Base-by-base conservation (phyloP, 2,329 filamentous ascomycete genomes). In the Paracamarosporium sp. region DNA sequence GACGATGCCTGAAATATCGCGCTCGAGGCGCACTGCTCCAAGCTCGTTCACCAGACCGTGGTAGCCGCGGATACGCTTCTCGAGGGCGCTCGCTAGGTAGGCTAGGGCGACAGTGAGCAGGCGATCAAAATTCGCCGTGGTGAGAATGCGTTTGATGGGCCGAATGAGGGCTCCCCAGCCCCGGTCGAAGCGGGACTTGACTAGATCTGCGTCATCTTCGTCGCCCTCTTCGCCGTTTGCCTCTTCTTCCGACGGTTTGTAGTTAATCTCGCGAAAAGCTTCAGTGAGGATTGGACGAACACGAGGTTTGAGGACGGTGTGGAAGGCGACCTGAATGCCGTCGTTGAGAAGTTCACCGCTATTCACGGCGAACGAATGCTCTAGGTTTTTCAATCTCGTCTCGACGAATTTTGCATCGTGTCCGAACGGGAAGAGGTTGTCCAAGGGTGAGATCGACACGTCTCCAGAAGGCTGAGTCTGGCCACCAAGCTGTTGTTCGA, bases 211-310 rank as follows among this genome's bases (percentile, higher is more conserved):
- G 17, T 77, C 72, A n/a, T 78, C 76, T 50, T 86, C 79, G 8
- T 82, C 79, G 8, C 77, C 79, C 3, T 80, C 78, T 9, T 80
- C 74, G 24, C 78, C 83, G 31, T 73, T 65, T 11, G 61, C 58
- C 6, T 85, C 81, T 88, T 85, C 83, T 36, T 85, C 83, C 40
- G 88, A 84, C 59, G 88, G 85, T 8, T 70, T 69, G 78, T 99
- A 99, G 77, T 97, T 93, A 22, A 91, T 86, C 69, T 98, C 94
- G 41, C 93, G 89, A 83, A 98, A 98, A 0, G 93, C 89, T 57
- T 99, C 94, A 17, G 88, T 86, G 11, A 99, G 83, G 3, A 97
- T 88, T 0, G 92, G 92, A 0, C 93, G 88, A 13, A 99, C 83
- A 11, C 93, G 91, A 1, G 88, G 86, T 72, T 94, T 94, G 67